A percentile compares a stretch with the other conserved stretches of the same genome.
These are phyloP conservation scores for Poronia punctata DNA, from an alignment of 495 filamentous ascomycete species.

Conservation along the genomic window DNA sequence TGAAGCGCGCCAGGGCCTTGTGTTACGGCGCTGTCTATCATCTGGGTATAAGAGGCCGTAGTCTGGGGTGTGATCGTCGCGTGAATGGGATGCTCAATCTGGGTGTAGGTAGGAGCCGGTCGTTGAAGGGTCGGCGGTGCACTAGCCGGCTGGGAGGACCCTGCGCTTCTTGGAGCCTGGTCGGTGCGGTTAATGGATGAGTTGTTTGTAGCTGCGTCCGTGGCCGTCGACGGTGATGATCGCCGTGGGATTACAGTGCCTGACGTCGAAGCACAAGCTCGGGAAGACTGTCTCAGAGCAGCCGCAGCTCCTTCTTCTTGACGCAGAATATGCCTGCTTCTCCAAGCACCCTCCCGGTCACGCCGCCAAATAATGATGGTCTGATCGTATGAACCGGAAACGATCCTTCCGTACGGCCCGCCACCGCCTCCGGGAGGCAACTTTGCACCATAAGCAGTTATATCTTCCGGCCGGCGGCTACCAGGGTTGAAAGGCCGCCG, in stretches of 20 bases:
- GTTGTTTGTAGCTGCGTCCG: background rate
- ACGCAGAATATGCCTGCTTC: constrained; percentile 58
- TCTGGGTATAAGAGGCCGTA: constrained; percentile 24
- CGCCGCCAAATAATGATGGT: constrained; percentile 90
- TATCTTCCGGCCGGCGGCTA: constrained; percentile 65
- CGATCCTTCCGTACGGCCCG: constrained; percentile 77
- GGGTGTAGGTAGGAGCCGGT: constrained; percentile 15
- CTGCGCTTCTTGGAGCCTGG: constrained; percentile 2
- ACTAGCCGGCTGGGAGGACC: constrained; percentile 7
- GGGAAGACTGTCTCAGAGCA: constrained; percentile 21
- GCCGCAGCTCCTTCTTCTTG: constrained; percentile 54
- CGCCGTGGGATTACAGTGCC: constrained; percentile 7
- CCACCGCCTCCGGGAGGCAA: constrained; percentile 86
- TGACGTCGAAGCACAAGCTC: constrained; percentile 8
- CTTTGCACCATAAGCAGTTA: constrained; percentile 70
- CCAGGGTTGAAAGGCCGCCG: constrained; percentile 64
- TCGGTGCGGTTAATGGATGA: background rate
- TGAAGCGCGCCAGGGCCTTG: constrained; percentile 36
- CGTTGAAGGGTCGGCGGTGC: constrained; percentile 14
- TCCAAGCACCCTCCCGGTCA: constrained; percentile 75
- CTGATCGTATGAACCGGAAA: constrained; percentile 94
- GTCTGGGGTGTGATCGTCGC: constrained; percentile 28
- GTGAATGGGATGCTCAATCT: constrained; percentile 26
- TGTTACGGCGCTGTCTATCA: constrained; percentile 38
- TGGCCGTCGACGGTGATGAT: constrained; percentile 5